These are phyloP conservation scores for Tolypocladium ophioglossoides DNA, from an alignment of 2,329 filamentous ascomycete genomes.

Conservation along the genomic window DNA sequence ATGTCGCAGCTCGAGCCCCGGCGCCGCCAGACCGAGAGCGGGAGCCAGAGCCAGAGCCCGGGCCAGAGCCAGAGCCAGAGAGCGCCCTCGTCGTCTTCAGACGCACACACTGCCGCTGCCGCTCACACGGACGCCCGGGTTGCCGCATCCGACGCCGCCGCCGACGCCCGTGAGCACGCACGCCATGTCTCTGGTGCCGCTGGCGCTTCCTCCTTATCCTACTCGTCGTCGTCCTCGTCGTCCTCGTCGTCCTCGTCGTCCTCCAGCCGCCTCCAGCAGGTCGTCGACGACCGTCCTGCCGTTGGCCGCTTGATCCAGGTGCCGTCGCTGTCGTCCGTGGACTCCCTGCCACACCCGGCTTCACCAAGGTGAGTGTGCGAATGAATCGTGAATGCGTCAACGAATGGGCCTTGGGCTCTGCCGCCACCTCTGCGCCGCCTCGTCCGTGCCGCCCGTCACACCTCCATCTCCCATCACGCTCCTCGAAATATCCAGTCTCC, in stretches of 20 bases:
- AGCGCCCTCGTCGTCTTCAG: not conserved
- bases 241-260: slow-evolving; percentile 10
- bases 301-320: slow-evolving; percentile 24
- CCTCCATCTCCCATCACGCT: not conserved
- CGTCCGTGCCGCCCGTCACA: not conserved
- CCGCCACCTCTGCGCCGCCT: not conserved
- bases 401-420: not conserved
- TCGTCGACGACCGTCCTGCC: slow-evolving; percentile 34
- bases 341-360: slow-evolving; percentile 12
- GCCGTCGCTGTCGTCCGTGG: slow-evolving; percentile 9
- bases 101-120: not conserved
- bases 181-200: not conserved
- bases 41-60: slow-evolving; percentile 2
- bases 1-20: slow-evolving; percentile 44
- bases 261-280: slow-evolving; percentile 9
- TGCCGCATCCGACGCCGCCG: not conserved
- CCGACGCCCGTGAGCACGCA: not conserved
- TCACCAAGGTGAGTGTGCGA: slow-evolving; percentile 13
- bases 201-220: slow-evolving; percentile 2
- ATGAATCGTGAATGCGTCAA: not conserved
- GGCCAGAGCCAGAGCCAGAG: not conserved
- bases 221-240: no score
- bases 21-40: slow-evolving; percentile 27
- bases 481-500: not conserved
- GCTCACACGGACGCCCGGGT: not conserved